phyloP scores from a whole-genome alignment of 2,329 filamentous ascomycete genomes.

The Aspergillus tamarii region DNA sequence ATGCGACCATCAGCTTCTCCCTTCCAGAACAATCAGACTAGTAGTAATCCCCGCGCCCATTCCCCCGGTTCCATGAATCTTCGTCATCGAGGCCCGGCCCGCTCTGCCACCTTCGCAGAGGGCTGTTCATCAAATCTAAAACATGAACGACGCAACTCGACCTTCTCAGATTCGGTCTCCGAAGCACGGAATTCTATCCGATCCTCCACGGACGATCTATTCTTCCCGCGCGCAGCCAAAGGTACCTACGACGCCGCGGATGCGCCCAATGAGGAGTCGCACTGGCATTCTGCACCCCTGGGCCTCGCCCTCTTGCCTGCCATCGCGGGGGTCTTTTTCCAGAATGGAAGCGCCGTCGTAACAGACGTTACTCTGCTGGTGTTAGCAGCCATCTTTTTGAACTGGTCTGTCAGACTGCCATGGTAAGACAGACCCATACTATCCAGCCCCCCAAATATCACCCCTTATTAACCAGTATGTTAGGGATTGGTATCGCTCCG shows the following conservation, averaged over 20 bases:
- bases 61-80: constrained; percentile 28
- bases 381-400: constrained; percentile 81
- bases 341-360: constrained; percentile 79
- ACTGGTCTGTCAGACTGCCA: constrained; percentile 88
- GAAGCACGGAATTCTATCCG: constrained; percentile 67
- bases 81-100: constrained; percentile 40
- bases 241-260: constrained; percentile 28
- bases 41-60: constrained; percentile 13
- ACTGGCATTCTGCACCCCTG: constrained; percentile 80
- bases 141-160: constrained; percentile 70
- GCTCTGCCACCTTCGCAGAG: constrained; percentile 43
- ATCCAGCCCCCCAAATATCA: neutral
- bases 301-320: constrained; percentile 84
- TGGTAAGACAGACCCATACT: constrained; percentile 64
- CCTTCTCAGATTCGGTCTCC: constrained; percentile 73
- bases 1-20: constrained; percentile 21
- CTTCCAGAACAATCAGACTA: constrained; percentile 17
- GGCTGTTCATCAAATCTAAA: constrained; percentile 29
- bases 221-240: constrained; percentile 58
- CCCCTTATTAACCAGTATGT: constrained; percentile 12
- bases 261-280: constrained; percentile 59
- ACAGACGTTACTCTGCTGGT: constrained; percentile 83
- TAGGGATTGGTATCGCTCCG: constrained; percentile 75
- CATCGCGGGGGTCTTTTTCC: constrained; percentile 80
- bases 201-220: constrained; percentile 70